Base-by-base conservation (phyloP, 2,329 filamentous ascomycete species). In the Apiospora marii region DNA sequence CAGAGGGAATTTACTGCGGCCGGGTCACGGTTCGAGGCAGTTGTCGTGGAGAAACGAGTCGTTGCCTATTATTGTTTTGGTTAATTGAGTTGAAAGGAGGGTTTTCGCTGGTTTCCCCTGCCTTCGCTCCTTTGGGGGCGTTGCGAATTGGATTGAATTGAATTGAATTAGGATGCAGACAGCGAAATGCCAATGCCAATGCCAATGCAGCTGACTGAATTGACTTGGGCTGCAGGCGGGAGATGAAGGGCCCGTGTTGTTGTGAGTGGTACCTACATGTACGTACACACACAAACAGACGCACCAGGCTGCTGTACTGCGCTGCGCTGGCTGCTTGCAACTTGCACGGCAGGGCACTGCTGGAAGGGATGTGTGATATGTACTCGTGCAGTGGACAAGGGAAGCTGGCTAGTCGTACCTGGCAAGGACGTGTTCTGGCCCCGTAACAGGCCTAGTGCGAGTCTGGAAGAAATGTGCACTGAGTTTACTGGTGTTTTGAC, bases 241-340 rank as follows among this genome's bases (percentile, higher is more conserved):
- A 68, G 67, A 68, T 68, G 67, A 68, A 68, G 67, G 64, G 67
- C 30, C 67, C 43, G 67, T 68, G 67, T 48, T 46, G 30, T 44
- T 34, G 19, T 30, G 46, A n/a, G 67, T 22, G 67, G 22, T 24
- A 27, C 6, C 24, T 44, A 34, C n/a, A n/a, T n/a, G n/a, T n/a
- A n/a, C 12, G 19, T 10, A 37, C 53, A 34, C 24, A 61, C 24
- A 19, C 24, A 61, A 10, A 61, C 53, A 61, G 19, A 27, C 51
- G 44, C 44, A 49, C 46, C 8, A 19, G 8, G 8, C 44, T 43
- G 43, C 24, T 44, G 12, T 22, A 8, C 41, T 68, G 67, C 24
- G 12, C 67, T 46, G 43, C 43, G 30, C 67, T 41, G 43, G 16
- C 22, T 16, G 16, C 22, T 16, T 22, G 53, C 53, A 61, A 34